phyloP scores from a whole-genome alignment of 2,329 filamentous ascomycete species.

The Aspergillus fijiensis region DNA sequence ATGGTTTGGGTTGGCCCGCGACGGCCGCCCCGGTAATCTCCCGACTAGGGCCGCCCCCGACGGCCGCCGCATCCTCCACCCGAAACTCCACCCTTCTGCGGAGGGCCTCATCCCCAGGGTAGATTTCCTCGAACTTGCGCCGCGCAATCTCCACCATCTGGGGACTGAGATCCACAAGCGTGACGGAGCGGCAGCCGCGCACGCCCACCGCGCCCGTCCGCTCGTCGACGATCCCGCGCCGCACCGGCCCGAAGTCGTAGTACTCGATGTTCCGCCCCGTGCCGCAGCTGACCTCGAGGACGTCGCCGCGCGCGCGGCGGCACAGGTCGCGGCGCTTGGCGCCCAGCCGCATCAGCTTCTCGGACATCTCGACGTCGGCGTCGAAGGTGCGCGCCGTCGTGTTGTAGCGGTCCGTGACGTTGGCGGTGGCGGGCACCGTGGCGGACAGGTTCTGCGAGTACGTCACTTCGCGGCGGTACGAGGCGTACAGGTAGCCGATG shows the following conservation, averaged over 20 bases:
- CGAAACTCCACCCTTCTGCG: slow-evolving; percentile 29
- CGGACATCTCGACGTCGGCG: slow-evolving; percentile 46
- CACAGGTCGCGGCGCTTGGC: slow-evolving; percentile 44
- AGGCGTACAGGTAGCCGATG: slow-evolving; percentile 44
- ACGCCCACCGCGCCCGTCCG: slow-evolving; percentile 29
- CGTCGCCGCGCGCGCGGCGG: slow-evolving; percentile 45
- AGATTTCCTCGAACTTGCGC: slow-evolving; percentile 42
- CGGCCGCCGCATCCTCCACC: slow-evolving; percentile 36
- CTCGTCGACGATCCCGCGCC: slow-evolving; percentile 31
- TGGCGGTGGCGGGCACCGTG: slow-evolving; percentile 30
- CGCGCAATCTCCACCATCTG: slow-evolving; percentile 49
- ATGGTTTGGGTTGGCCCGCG: neutral
- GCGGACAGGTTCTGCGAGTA: slow-evolving; percentile 28
- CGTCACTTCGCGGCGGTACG: slow-evolving; percentile 40
- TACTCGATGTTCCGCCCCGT: slow-evolving; percentile 50
- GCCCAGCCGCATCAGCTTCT: slow-evolving; percentile 44
- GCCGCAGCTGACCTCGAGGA: slow-evolving; percentile 52
- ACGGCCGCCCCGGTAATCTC: slow-evolving; percentile 5
- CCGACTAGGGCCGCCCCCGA: neutral
- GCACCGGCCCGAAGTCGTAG: slow-evolving; percentile 42
- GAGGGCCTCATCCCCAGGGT: slow-evolving; percentile 27
- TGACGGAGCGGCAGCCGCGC: slow-evolving; percentile 42
- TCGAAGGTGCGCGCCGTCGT: slow-evolving; percentile 46
- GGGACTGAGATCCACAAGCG: slow-evolving; percentile 50
- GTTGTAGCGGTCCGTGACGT: slow-evolving; percentile 51